These are phyloP conservation scores for Fraxinus ornus DNA, from an alignment of 305 asterid species.

Conservation along the genomic window DNA sequence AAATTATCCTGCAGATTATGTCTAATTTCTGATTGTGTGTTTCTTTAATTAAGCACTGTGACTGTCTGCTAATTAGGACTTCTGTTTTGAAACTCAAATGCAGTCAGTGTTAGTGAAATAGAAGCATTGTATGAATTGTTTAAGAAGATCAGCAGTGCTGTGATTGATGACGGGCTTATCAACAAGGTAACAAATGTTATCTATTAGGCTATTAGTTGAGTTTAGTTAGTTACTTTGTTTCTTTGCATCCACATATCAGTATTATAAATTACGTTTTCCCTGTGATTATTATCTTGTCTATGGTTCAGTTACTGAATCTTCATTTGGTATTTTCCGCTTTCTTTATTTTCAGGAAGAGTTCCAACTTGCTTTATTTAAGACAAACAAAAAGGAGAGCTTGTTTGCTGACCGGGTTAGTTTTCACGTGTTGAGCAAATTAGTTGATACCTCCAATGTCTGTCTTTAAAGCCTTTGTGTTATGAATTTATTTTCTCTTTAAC, in stretches of 20 bases:
- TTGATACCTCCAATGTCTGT: neutral
- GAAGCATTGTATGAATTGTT: conserved; percentile 82
- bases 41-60: conserved; percentile 11
- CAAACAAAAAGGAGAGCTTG: conserved; percentile 77
- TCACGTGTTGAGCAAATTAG: conserved; percentile 12
- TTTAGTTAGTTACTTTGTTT: conserved; percentile 6
- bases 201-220: neutral
- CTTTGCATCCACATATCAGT: neutral
- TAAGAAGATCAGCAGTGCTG: conserved; percentile 82
- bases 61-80: conserved; percentile 17
- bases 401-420: conserved; percentile 87
- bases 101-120: conserved; percentile 87
- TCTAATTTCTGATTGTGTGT: neutral
- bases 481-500: neutral
- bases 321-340: conserved; percentile 22
- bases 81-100: conserved; percentile 22
- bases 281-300: conserved; percentile 12
- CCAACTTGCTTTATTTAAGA: conserved; percentile 80
- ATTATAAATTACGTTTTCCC: neutral
- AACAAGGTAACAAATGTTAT: conserved; percentile 61
- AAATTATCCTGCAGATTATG: conserved; percentile 17
- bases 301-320: conserved; percentile 20
- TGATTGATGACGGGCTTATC: conserved; percentile 79
- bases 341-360: conserved; percentile 70
- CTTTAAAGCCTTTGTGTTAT: neutral